These are phyloP conservation scores for Tieghemiomyces parasiticus DNA, from an alignment of 192 early-diverging fungal genomes.

Conservation along the genomic window DNA sequence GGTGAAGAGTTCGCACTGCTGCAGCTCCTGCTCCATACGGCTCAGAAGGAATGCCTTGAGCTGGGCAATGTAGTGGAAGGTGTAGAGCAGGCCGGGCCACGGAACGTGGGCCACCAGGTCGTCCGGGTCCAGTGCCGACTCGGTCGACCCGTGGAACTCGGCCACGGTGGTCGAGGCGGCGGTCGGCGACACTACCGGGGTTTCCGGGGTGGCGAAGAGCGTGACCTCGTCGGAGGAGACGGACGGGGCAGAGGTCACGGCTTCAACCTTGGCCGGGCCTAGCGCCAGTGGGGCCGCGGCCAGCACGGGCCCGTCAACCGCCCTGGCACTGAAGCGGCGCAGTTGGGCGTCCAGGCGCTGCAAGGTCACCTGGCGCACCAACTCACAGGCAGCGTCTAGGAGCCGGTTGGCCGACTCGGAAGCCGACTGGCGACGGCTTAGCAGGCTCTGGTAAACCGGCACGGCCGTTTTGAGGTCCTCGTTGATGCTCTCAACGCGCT, in stretches of 20 bases:
- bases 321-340: neutral
- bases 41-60: neutral
- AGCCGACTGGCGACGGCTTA: slow-evolving; percentile 53
- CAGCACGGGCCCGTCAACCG: neutral
- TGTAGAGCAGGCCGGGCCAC: neutral
- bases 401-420: slow-evolving; percentile 42
- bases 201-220: neutral
- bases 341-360: slow-evolving; percentile 15
- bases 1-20: slow-evolving; percentile 5
- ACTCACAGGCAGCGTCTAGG: slow-evolving; percentile 38
- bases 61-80: slow-evolving; percentile 2
- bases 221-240: too few relatives aligned
- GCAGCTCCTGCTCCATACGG: slow-evolving; percentile 9
- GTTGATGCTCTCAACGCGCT: slow-evolving; percentile 44
- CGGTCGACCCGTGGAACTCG: slow-evolving; percentile 28
- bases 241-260: too few relatives aligned
- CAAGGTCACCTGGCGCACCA: slow-evolving; percentile 31
- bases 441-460: slow-evolving; percentile 62
- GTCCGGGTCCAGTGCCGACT: slow-evolving; percentile 20
- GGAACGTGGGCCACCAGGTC: slow-evolving; percentile 9
- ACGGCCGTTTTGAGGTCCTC: slow-evolving; percentile 40
- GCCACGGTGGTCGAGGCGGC: neutral
- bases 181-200: neutral
- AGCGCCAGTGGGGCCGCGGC: neutral
- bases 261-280: too few relatives aligned